Conservation (phyloP, 768 basidiomycete genomes). For the Vararia minispora region DNA sequence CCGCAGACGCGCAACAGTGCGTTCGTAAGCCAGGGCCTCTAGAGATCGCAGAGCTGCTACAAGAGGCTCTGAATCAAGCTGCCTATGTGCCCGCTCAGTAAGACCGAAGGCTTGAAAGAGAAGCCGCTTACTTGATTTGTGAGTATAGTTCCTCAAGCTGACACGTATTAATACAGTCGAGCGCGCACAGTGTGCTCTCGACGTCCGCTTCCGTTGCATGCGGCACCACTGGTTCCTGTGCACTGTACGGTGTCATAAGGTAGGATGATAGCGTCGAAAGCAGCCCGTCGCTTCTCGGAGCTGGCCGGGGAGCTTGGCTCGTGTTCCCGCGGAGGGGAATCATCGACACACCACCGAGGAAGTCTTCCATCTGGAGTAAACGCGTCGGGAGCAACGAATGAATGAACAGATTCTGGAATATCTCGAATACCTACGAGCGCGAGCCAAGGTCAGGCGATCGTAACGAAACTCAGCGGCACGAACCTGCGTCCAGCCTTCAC, state of each 20-base stretch:
- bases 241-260: constrained; percentile 89
- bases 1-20: constrained; percentile 71
- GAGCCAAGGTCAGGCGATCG: constrained; percentile 1
- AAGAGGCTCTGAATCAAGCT: constrained; percentile 69
- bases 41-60: constrained; percentile 79
- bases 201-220: constrained; percentile 87
- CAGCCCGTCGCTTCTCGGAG: constrained; percentile 73
- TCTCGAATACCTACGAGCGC: constrained; percentile 77
- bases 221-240: constrained; percentile 64
- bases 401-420: constrained; percentile 93
- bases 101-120: background rate
- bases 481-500: constrained; percentile 93
- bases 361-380: constrained; percentile 97
- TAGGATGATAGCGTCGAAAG: constrained; percentile 92
- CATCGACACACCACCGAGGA: constrained; percentile 86
- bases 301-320: constrained; percentile 46
- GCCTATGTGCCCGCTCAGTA: constrained; percentile 30
- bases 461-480: constrained; percentile 10
- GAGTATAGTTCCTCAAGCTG: constrained; percentile 88
- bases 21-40: constrained; percentile 81
- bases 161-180: constrained; percentile 92
- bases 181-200: constrained; percentile 88
- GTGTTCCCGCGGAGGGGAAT: constrained; percentile 72
- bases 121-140: constrained; percentile 70
- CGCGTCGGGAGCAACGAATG: constrained; percentile 83